Evolutionary conservation across 345 rosid genomes (phyloP).

Genomic region (Corymbia maculata): DNA sequence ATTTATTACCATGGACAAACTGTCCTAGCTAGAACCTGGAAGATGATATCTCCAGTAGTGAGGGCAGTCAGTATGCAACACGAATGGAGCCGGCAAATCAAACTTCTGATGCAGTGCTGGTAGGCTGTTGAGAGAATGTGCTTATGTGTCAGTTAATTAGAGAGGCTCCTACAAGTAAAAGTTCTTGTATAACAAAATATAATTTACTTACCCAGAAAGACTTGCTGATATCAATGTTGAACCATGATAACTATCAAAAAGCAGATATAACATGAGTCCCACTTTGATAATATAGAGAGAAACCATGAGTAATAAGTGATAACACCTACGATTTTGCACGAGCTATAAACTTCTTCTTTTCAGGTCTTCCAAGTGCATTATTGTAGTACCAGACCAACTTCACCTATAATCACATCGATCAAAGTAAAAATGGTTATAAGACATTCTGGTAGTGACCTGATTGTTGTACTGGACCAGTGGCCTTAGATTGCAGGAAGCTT

Average conservation of each 20-base stretch:
- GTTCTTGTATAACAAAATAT: not conserved
- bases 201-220: conserved; percentile 69
- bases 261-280: conserved; percentile 2
- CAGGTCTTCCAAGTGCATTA: conserved; percentile 80
- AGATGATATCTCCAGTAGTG: conserved; percentile 97
- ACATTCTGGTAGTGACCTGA: not conserved
- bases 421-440: not conserved
- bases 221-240: conserved; percentile 90
- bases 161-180: not conserved
- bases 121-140: conserved; percentile 28
- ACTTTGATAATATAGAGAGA: not conserved
- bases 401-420: conserved; percentile 28
- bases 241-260: conserved; percentile 69
- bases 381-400: conserved; percentile 90
- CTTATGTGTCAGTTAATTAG: not conserved
- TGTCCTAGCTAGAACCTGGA: conserved; percentile 41
- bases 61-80: conserved; percentile 91
- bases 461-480: not conserved
- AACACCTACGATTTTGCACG: conserved; percentile 52
- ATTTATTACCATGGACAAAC: not conserved
- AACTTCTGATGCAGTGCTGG: conserved; percentile 86
- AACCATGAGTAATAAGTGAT: not conserved
- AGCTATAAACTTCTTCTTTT: conserved; percentile 79
- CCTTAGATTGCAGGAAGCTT: not conserved
- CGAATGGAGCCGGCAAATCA: conserved; percentile 95